Base-by-base conservation (phyloP, 2,329 filamentous ascomycete genomes). In the Stemphylium beticola region DNA sequence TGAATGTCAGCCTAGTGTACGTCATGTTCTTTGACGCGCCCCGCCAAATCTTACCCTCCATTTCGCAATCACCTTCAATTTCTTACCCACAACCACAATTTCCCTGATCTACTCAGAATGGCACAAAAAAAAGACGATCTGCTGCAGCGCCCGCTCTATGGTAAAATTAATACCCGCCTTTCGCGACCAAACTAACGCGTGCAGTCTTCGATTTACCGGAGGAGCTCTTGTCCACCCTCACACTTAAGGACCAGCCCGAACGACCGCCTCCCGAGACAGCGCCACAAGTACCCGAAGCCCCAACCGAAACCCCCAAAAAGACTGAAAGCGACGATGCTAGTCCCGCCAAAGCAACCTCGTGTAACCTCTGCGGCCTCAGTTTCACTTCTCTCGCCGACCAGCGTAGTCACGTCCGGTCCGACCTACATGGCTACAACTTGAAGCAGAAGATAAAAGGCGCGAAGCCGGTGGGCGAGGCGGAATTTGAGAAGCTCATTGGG, bases 401-500 rank as follows among this genome's bases (percentile, higher is more conserved):
- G 72, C 85, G 91, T 57, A 84, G 86, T 55, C 95, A 99, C 76
- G 87, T 91, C 53, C 90, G 91, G 67, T 96, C 93, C 9, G 95
- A 99, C 69, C 82, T 96, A 43, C 95, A 99, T 74, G 85, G 89
- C 61, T 99, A 97, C 78, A 99, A 99, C 73, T 78, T 98, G 57
- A 98, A 96, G 77, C 90, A 93, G 72, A 96, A 91, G 79, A 79
- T 96, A 52, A 87, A 91, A 41, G 91, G 91, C 0, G 82, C 83
- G 53, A 83, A 82, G 9, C 77, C 90, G 0, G 88, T 97, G 1
- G 85, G 86, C 1, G 95, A 99, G 70, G 74, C 72, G 7, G 92
- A 96, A 31, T 99, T 99, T 64, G 91, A 95, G 72, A 91, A 88
- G 71, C 82, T 97, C 6, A 82, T 98, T 7, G 91, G 87, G 64